Percentiles rank a stretch among this genome's conserved stretches.
Evolutionary conservation across 805 yeast species (phyloP).

Genomic region (Tetrapisispora fleetii): DNA sequence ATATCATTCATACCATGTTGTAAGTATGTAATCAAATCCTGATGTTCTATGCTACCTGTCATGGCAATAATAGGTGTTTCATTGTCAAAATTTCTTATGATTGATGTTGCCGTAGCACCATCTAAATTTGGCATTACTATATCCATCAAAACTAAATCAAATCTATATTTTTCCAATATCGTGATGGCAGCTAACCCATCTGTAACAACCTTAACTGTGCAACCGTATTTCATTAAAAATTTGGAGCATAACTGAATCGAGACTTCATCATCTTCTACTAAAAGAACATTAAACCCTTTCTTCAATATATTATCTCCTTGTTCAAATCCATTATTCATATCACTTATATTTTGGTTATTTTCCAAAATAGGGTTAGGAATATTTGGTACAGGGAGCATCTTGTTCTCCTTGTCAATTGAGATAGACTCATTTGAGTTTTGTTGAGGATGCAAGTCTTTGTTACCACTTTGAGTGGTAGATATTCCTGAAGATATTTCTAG

Average conservation of each 20-base stretch:
- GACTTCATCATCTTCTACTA: constrained; percentile 74
- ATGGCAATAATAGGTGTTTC: constrained; percentile 87
- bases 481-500: background rate
- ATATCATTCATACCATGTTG: constrained; percentile 90
- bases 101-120: constrained; percentile 85
- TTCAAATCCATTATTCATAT: background rate
- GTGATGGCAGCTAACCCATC: constrained; percentile 87
- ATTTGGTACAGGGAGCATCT: background rate
- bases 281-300: constrained; percentile 54
- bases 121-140: constrained; percentile 83
- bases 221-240: constrained; percentile 78
- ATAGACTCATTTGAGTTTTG: background rate
- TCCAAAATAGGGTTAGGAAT: background rate
- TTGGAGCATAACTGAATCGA: constrained; percentile 77
- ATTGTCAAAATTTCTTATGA: constrained; percentile 75
- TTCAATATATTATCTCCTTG: constrained; percentile 13
- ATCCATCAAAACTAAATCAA: constrained; percentile 76
- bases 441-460: background rate
- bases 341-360: background rate
- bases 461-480: background rate
- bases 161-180: constrained; percentile 58
- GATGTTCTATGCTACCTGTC: constrained; percentile 83
- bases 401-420: background rate
- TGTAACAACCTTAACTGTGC: constrained; percentile 83
- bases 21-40: constrained; percentile 68